Base-by-base conservation (phyloP, 169 alveolate genomes). In the Plasmodium vinckei region DNA sequence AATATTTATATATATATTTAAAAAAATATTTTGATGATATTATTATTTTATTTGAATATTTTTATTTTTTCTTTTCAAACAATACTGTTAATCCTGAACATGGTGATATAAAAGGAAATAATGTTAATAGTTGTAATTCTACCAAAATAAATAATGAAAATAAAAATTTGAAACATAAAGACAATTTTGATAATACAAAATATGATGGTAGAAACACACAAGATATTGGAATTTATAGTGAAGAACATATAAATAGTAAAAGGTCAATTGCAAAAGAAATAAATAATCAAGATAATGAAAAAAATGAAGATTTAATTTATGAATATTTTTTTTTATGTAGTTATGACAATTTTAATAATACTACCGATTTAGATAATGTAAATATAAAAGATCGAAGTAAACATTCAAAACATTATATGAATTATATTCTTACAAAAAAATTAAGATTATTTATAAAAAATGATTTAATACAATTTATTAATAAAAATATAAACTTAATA, bases 401-500 rank as follows among this genome's bases (percentile, higher is more conserved):
- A 33, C 9, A 15, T 23, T 13, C 6, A 56, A 79, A 39, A 17
- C 9, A 67, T 67, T 27, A 64, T 49, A 39, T 33, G 27, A 67
- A 82, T 54, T 65, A 82, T 21, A 27, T 65, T 12, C 49, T 54
- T 0, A 19, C 68, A 17, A 82, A 39, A n/a, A 67, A 21, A 1
- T 27, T 82, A n/a, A 65, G 23, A 19, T 67, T 7, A n/a, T 82
- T 82, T 82, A 51, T 70, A 10, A 82, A 67, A n/a, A 82, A 82
- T 67, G 90, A 82, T 27, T 42, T 82, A 39, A 67, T 82, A 67
- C 90, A 82, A 19, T 82, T 82, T 44, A 53, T 82, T 68, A 82
- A 46, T 60, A 82, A 39, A 67, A 68, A 46, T 44, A 67, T 82
- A 10, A 54, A 67, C 51, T 54, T 57, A 0, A 49, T 59, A 10